Evolutionary conservation across 371 early-diverging fungal genomes (phyloP), one percentile per base, ranked within the genome.

Genomic region (Dipsacomyces acuminosporus): DNA sequence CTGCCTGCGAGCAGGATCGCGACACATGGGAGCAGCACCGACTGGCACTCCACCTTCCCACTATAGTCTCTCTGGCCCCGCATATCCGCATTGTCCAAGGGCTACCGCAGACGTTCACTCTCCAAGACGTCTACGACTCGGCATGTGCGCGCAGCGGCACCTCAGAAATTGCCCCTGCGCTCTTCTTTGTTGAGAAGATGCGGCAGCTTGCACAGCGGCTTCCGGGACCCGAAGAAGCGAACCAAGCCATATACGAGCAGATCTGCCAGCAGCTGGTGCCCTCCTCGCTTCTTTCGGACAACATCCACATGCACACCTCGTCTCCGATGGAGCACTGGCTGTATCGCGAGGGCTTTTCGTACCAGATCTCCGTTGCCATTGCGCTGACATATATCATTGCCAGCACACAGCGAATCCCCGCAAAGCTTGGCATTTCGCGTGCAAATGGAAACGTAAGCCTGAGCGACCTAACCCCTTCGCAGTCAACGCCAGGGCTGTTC

Each of bases 31-130:
- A 66, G 50, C 65, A 73, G 61, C 84, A 92, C 9, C 86, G 85
- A 34, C 71, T 98, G 42, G 76, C 77, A n/a, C 93, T 96, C 84
- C 89, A 94, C 54, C 65, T 95, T 20, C 97, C 96, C 3, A 73
- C 85, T 35, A 87, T 95, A 40, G 86, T 97, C 1, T 93, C 96
- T 3, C 70, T 98, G 50, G 89, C 96, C 0, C 93, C 93, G 9
- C 86, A 91, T 54, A 83, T 95, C n/a, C 88, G 97, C 15, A 78
- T 98, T 36, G 86, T 96, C 0, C 82, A 91, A 70, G 93, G 92
- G 61, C 94, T 94, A 62, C 82, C 89, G 2, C 85, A 89, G n/a
- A 86, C 91, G 51, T 80, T 83, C 18, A 58, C 63, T n/a, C 41
- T 67, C 36, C 67, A 67, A 25, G 67, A 63, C 36, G 67, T 67